These are phyloP conservation scores for Ambrosiella xylebori DNA, from an alignment of 2,329 filamentous ascomycete genomes.

Conservation along the genomic window DNA sequence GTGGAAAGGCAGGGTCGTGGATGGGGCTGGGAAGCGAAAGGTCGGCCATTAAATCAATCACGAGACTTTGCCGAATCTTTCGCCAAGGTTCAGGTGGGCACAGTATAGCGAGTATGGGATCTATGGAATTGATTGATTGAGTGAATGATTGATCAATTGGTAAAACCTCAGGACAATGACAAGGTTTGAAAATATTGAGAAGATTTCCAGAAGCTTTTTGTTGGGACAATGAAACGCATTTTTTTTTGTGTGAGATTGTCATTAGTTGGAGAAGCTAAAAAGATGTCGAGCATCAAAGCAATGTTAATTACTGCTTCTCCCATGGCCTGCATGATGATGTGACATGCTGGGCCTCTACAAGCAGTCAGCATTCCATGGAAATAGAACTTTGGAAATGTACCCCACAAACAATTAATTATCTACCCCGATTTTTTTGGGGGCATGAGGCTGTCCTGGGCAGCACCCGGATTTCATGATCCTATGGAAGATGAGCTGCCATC, in stretches of 20 bases:
- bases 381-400: too few relatives aligned
- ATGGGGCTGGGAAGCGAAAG: neutral
- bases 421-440: too few relatives aligned
- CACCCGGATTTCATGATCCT: too few relatives aligned
- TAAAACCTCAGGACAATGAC: neutral
- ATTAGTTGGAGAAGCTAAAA: neutral
- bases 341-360: too few relatives aligned
- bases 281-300: neutral
- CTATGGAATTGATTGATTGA: neutral
- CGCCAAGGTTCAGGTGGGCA: neutral
- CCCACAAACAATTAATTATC: too few relatives aligned
- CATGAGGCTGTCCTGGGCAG: too few relatives aligned
- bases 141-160: neutral
- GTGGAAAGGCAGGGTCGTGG: neutral
- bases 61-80: slow-evolving; percentile 7
- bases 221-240: too few relatives aligned
- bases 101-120: neutral
- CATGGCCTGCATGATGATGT: too few relatives aligned
- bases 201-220: neutral
- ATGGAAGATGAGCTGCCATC: too few relatives aligned
- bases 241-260: neutral
- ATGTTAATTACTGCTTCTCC: too few relatives aligned
- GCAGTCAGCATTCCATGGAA: too few relatives aligned
- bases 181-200: neutral
- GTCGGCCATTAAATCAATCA: neutral